Evolutionary conservation across 768 basidiomycete species (phyloP), one percentile per base, ranked within the genome.

Genomic region (Inosperma sp.): DNA sequence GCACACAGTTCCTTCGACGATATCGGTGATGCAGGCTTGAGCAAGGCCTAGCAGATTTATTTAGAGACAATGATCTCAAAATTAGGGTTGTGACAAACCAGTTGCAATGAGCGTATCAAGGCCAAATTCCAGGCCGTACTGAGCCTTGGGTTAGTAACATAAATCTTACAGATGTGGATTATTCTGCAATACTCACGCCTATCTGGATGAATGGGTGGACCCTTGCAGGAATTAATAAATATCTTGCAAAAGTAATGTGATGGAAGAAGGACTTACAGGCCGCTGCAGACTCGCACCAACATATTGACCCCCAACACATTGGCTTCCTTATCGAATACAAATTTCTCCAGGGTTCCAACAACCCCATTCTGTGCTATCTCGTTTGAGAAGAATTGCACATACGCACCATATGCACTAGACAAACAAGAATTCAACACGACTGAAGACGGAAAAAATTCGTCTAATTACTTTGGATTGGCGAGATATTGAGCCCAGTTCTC

Each of bases 41-140:
- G 81, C 78, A 16, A 83, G 65, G 41, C 76, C 76, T 76, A 19
- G 6, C 42, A 43, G 21, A 53, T 17, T 26, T 26, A 10, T 25
- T 17, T 14, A 13, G 7, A n/a, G 13, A 9, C 7, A 3, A 26
- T 10, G 13, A 3, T 29, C 26, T 25, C n/a, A 3, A 2, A 39
- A 36, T 8, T 10, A 48, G 17, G 12, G 42, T 7, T 37, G 14
- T n/a, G 13, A 54, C 61, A 5, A 29, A 76, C 79, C 79, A 63
- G 76, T 74, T 7, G 76, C 76, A 0, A 80, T 65, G 54, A 81
- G 69, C 0, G 71, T 67, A 53, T 76, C 71, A 44, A 72, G 73
- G 1, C 71, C 74, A 49, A 82, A 83, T 54, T 83, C 80, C 22
- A 70, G 62, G 5, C 72, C 80, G 58, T 79, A 79, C 78, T 81